Conservation (phyloP, 305 asterid genomes). For the Fraxinus sp. region DNA sequence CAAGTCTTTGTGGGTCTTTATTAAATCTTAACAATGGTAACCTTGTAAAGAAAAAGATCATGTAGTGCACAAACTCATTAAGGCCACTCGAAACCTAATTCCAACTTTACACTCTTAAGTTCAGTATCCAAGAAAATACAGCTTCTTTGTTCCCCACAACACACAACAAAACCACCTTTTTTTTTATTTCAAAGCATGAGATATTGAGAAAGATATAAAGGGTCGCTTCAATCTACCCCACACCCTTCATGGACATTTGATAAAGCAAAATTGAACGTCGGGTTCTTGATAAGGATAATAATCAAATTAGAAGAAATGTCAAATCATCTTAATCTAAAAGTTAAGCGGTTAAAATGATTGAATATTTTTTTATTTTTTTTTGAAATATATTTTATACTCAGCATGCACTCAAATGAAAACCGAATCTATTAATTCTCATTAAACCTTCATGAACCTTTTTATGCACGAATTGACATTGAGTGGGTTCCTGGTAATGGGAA, state of each 20-base stretch:
- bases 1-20: conserved; percentile 1
- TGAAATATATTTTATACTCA: not conserved
- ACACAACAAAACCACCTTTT: conserved; percentile 26
- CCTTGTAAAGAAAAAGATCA: conserved; percentile 15
- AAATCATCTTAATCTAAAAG: not conserved
- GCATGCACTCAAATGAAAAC: not conserved
- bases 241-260: conserved; percentile 9
- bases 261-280: conserved; percentile 10
- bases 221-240: conserved; percentile 37
- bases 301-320: not conserved
- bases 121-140: conserved; percentile 48
- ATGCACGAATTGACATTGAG: too few relatives aligned
- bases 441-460: too few relatives aligned
- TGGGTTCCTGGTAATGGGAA: too few relatives aligned
- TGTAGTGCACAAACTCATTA: conserved; percentile 23
- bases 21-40: not conserved
- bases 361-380: not conserved
- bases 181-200: conserved; percentile 23
- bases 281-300: not conserved
- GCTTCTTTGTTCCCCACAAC: conserved; percentile 36
- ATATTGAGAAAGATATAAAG: conserved; percentile 21
- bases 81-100: conserved; percentile 26
- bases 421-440: not conserved
- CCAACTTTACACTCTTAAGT: conserved; percentile 23
- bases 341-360: not conserved